A percentile compares a stretch with the other conserved stretches of the same genome.
Conservation (phyloP, 2,329 filamentous ascomycete species). For the Cladosporium austrohemisphaericum region DNA sequence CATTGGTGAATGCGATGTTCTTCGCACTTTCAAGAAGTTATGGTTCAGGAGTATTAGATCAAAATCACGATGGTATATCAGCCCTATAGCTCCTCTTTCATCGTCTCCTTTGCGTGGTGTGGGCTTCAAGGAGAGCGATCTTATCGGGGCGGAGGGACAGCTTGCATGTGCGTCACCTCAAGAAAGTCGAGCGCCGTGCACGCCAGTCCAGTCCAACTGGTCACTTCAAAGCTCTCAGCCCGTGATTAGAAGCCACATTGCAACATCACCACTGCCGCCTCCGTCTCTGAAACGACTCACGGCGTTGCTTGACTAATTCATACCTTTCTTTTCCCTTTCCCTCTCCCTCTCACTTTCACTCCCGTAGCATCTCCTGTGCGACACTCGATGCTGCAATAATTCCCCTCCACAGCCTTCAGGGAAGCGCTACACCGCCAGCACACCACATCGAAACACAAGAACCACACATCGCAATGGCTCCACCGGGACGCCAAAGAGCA, state of each 20-base stretch:
- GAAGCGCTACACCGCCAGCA: conserved; percentile 15
- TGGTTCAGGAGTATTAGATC: neutral
- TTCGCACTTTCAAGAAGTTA: too few relatives aligned
- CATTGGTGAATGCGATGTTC: too few relatives aligned
- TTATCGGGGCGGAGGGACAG: conserved; percentile 1
- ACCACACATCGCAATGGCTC: conserved; percentile 7
- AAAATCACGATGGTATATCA: neutral
- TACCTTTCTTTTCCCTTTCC: neutral
- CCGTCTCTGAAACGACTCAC: conserved; percentile 4
- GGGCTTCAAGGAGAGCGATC: neutral
- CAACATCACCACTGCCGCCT: conserved; percentile 9
- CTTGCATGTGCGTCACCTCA: conserved; percentile 6
- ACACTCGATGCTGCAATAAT: conserved; percentile 10
- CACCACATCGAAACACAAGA: neutral
- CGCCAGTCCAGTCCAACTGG: neutral
- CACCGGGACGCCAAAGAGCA: neutral
- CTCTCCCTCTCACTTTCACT: neutral
- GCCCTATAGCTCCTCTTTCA: neutral
- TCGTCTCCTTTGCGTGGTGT: conserved; percentile 1
- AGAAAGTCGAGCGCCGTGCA: conserved; percentile 11
- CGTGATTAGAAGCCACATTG: conserved; percentile 14
- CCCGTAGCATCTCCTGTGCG: neutral
- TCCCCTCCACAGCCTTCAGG: conserved; percentile 4
- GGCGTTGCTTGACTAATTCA: neutral
- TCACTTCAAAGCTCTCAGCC: conserved; percentile 9